phyloP scores from a whole-genome alignment of 2,329 filamentous ascomycete genomes.

The Ophiostoma piceae region DNA sequence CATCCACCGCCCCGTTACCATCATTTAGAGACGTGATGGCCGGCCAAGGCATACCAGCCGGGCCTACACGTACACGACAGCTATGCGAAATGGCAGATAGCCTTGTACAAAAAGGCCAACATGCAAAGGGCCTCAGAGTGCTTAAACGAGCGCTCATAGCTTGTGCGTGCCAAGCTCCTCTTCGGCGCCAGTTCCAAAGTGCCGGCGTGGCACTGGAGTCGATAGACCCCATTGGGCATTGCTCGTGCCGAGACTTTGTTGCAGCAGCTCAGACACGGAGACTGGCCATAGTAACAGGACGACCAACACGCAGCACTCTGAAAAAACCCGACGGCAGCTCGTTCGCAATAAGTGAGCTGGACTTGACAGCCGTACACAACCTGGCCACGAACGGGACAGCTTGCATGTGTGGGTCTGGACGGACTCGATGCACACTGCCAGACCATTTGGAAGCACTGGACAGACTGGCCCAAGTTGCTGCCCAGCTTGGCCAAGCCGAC shows the following conservation, averaged over 20 bases:
- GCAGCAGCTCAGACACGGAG: conserved; percentile 23
- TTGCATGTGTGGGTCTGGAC: conserved; percentile 26
- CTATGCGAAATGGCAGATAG: conserved; percentile 6
- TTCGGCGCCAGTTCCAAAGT: conserved; percentile 17
- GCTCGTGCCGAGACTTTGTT: conserved; percentile 27
- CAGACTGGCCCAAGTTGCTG: conserved; percentile 9
- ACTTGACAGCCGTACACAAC: conserved; percentile 22
- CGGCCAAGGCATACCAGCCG: not conserved
- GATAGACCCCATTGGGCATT: conserved; percentile 23
- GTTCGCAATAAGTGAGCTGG: conserved; percentile 22
- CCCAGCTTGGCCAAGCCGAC: not conserved
- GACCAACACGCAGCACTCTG: not conserved
- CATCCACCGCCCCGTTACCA: conserved; percentile 1
- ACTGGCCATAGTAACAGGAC: not conserved
- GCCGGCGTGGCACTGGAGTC: conserved; percentile 19
- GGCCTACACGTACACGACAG: not conserved
- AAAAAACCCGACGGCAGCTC: not conserved
- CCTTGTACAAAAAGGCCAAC: not conserved
- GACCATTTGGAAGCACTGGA: conserved; percentile 23
- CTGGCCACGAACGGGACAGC: conserved; percentile 9
- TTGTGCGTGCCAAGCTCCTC: conserved; percentile 20
- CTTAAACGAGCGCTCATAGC: conserved; percentile 20
- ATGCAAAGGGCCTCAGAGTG: not conserved
- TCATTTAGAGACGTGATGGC: conserved; percentile 14
- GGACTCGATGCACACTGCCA: conserved; percentile 18